These are phyloP conservation scores for Fistulifera pelliculosa DNA, from an alignment of 108 stramenopile genomes.

Conservation along the genomic window DNA sequence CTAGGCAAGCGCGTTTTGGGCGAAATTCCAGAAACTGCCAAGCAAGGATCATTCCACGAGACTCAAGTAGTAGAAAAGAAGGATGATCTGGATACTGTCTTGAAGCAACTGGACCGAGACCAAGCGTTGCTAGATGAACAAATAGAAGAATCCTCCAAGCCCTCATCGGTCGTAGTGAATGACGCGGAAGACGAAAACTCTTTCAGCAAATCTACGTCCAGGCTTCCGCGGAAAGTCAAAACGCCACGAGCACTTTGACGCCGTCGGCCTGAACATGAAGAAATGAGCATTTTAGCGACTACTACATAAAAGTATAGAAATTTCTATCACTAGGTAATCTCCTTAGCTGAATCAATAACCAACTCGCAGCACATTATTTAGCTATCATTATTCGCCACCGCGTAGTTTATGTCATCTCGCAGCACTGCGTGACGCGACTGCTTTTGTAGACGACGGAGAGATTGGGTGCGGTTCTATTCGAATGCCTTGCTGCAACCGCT, in stretches of 20 bases:
- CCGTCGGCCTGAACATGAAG: neutral
- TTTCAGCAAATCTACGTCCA: conserved; percentile 14
- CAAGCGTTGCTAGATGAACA: conserved; percentile 36
- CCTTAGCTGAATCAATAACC: too few relatives aligned
- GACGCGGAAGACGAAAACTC: conserved; percentile 27
- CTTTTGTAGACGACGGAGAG: too few relatives aligned
- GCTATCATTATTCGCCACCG: too few relatives aligned
- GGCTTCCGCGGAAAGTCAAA: neutral
- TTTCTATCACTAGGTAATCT: too few relatives aligned
- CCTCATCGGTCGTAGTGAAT: conserved; percentile 13
- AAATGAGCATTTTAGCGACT: neutral
- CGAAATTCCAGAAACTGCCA: conserved; percentile 67
- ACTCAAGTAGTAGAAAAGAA: neutral
- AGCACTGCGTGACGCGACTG: too few relatives aligned
- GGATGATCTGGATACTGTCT: conserved; percentile 1
- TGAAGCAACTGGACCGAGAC: conserved; percentile 18
- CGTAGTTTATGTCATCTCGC: too few relatives aligned
- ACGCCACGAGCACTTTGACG: neutral
- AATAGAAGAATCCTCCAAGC: conserved; percentile 42
- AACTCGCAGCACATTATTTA: too few relatives aligned
- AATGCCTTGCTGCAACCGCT: too few relatives aligned
- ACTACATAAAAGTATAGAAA: too few relatives aligned
- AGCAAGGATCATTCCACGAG: conserved; percentile 49
- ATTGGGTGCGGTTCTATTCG: too few relatives aligned
- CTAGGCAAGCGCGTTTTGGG: conserved; percentile 55